Base-by-base conservation (phyloP, 176 grass and related monocot genomes). In the Oryza officinalis region DNA sequence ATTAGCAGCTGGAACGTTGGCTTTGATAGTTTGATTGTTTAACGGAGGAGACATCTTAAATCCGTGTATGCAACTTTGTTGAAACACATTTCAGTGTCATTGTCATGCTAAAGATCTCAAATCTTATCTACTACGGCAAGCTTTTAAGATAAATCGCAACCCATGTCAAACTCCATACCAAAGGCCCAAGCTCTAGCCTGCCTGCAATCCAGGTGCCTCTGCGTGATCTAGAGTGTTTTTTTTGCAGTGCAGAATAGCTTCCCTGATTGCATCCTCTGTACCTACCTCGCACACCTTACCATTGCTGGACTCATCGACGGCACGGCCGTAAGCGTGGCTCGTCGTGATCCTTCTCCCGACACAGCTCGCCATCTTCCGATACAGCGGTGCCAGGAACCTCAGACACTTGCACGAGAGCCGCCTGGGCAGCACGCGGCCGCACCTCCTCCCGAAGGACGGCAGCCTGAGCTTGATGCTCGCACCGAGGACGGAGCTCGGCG, bases 231-330 rank as follows among this genome's bases (percentile, higher is more conserved):
- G 20, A 61, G 20, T 10, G 22, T 11, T 11, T 4, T 4, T 82
- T 63, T 90, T 93, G 78, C 91, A 90, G 70, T 87, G 70, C 30
- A 87, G 57, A 70, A 90, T 81, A 17, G 81, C 84, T 25, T 87
- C 91, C 30, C 40, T 67, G 78, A 90, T 79, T 13, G 69, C 90
- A 61, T 15, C 66, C 49, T 89, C 83, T 45, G 69, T 40, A 41
- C 78, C 61, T 8, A 27, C 44, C 68, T 86, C 79, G 74, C 67
- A 25, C 43, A 70, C 81, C 18, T 75, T 81, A 72, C 27, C 20
- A 61, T n/a, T 17, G 33, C 82, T 0, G n/a, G 4, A 32, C 27
- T 87, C 71, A 14, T 14, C 41, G 4, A 25, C 70, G 3, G 50
- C 72, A 27, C 4, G 59, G 8, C 17, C 31, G 8, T 57, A 13